Percentiles rank a stretch among this genome's conserved stretches.
phyloP scores from a whole-genome alignment of 208 protist genomes.

The Lotmaria passim region DNA sequence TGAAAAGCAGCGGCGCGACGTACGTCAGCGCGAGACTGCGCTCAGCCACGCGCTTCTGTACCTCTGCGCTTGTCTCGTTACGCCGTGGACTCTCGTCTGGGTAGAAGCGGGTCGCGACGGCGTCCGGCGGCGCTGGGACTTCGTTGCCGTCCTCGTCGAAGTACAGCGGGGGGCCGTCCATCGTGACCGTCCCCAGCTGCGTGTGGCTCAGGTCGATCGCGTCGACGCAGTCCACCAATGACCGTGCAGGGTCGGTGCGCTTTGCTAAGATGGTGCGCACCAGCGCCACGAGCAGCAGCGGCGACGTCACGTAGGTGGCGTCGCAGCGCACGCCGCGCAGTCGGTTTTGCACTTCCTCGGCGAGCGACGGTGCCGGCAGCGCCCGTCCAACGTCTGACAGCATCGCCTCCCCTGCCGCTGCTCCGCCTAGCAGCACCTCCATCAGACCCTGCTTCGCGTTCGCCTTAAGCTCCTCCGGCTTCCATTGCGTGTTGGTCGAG shows the following conservation, averaged over 20 bases:
- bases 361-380: conserved; percentile 20
- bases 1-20: conserved; percentile 58
- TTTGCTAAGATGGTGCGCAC: conserved; percentile 33
- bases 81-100: conserved; percentile 40
- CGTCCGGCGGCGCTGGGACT: not conserved
- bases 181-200: conserved; percentile 37
- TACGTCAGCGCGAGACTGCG: conserved; percentile 54
- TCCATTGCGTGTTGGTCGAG: not conserved
- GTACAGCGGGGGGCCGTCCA: conserved; percentile 36
- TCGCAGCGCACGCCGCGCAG: conserved; percentile 41
- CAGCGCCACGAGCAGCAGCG: conserved; percentile 34
- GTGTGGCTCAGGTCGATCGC: conserved; percentile 59
- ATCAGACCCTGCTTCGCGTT: conserved; percentile 55
- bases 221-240: conserved; percentile 35
- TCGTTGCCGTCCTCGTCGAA: conserved; percentile 37
- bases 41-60: conserved; percentile 25
- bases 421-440: conserved; percentile 42
- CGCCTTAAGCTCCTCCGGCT: conserved; percentile 12
- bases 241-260: conserved; percentile 20
- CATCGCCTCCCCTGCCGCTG: conserved; percentile 5
- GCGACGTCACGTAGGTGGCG: conserved; percentile 37
- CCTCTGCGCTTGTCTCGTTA: conserved; percentile 8
- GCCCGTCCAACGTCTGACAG: conserved; percentile 23
- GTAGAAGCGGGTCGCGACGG: conserved; percentile 40
- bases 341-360: conserved; percentile 36